Conservation (phyloP, 495 filamentous ascomycete species). For the Aspergillus heteromorphus region DNA sequence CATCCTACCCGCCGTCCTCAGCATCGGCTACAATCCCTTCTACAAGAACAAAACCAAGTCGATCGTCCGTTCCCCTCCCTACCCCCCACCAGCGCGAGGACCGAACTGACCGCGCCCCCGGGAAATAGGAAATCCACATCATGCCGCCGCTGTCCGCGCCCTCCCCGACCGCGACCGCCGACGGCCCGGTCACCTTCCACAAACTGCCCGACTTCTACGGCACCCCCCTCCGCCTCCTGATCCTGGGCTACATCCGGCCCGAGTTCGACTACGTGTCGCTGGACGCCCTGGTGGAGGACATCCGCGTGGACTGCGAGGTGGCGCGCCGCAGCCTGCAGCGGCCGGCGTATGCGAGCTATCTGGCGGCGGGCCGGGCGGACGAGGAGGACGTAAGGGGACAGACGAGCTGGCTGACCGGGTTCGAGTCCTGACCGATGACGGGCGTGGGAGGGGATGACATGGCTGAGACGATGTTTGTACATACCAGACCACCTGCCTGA, state of each 20-base stretch:
- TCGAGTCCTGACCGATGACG: conserved; percentile 14
- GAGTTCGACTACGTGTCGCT: conserved; percentile 82
- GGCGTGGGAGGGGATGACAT: not conserved
- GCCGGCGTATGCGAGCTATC: conserved; percentile 56
- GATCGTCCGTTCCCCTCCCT: conserved; percentile 45
- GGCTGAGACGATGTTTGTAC: not conserved
- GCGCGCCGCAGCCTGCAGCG: conserved; percentile 67
- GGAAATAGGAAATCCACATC: conserved; percentile 73
- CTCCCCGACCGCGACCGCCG: conserved; percentile 41
- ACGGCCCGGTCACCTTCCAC: conserved; percentile 27
- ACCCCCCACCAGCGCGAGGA: not conserved
- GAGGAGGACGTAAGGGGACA: conserved; percentile 21
- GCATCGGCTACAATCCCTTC: conserved; percentile 92
- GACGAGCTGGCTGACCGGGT: conserved; percentile 35
- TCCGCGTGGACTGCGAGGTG: conserved; percentile 81
- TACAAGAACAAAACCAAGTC: conserved; percentile 80
- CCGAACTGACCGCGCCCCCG: not conserved
- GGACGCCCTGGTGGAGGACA: conserved; percentile 83
- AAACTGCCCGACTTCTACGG: conserved; percentile 76
- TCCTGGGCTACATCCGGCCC: conserved; percentile 82
- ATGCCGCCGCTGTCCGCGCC: conserved; percentile 51
- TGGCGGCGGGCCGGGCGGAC: conserved; percentile 15
- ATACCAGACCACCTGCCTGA: not conserved
- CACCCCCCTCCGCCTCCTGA: conserved; percentile 64
- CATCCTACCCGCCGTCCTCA: conserved; percentile 86